Conservation (phyloP, 306 rosid genomes). For the Castanea sativa region DNA sequence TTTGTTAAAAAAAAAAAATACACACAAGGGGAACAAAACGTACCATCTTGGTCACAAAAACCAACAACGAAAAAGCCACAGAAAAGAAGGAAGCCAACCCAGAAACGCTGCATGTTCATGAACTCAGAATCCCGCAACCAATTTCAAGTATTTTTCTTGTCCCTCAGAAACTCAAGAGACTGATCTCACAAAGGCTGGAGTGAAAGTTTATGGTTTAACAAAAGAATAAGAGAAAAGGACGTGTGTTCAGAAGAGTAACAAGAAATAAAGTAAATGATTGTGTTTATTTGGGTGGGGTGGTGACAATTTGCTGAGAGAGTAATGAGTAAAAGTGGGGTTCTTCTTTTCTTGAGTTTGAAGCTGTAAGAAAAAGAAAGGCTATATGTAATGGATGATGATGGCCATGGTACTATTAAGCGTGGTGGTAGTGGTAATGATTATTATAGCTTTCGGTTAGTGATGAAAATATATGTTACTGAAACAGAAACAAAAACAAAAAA, state of each 20-base stretch:
- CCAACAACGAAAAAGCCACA: slow-evolving; percentile 43
- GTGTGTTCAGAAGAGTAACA: slow-evolving; percentile 34
- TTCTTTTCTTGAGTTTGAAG: slow-evolving; percentile 5
- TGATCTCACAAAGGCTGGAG: not conserved
- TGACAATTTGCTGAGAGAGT: slow-evolving; percentile 28
- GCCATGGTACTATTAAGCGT: slow-evolving; percentile 10
- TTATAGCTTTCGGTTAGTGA: slow-evolving; percentile 19
- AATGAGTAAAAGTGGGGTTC: slow-evolving; percentile 22
- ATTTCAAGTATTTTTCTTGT: not conserved
- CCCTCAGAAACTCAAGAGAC: slow-evolving; percentile 22
- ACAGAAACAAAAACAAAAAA: not conserved
- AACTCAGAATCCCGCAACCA: slow-evolving; percentile 12
- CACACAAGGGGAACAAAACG: not conserved
- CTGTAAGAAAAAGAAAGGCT: slow-evolving; percentile 7
- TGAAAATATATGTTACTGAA: not conserved
- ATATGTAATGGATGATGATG: slow-evolving; percentile 12
- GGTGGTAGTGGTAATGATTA: slow-evolving; percentile 14
- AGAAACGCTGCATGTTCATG: slow-evolving; percentile 40
- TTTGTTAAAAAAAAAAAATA: not conserved
- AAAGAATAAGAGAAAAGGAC: slow-evolving; percentile 5
- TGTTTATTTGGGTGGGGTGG: slow-evolving; percentile 34
- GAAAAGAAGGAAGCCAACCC: slow-evolving; percentile 48
- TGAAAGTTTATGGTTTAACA: slow-evolving; percentile 15
- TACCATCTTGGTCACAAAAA: slow-evolving; percentile 71
- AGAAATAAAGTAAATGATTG: slow-evolving; percentile 16